Conservation (phyloP, 805 yeast genomes). For the Candida sphagnicola region DNA sequence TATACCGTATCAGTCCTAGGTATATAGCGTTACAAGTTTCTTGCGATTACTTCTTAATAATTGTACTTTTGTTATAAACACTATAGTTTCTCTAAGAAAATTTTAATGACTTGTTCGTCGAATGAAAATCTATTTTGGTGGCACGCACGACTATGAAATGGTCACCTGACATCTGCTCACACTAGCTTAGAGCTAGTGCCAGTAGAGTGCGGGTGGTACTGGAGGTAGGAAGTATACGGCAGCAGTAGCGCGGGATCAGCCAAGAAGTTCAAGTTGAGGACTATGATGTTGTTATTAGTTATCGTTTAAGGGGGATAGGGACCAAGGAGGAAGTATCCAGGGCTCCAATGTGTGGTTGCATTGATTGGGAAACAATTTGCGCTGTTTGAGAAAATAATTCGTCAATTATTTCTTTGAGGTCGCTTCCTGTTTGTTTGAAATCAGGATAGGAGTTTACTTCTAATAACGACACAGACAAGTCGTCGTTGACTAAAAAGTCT, state of each 20-base stretch:
- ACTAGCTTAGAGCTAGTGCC: too few relatives aligned
- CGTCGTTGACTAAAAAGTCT: constrained; percentile 72
- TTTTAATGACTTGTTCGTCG: constrained; percentile 2
- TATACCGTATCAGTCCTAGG: not conserved
- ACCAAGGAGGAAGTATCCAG: constrained; percentile 44
- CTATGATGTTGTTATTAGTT: not conserved
- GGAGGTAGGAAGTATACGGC: too few relatives aligned
- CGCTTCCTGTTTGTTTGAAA: constrained; percentile 90
- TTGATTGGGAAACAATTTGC: constrained; percentile 19
- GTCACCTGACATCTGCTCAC: not conserved
- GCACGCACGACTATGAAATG: not conserved
- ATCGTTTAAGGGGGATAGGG: not conserved
- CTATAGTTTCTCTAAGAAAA: not conserved
- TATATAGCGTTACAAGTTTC: not conserved
- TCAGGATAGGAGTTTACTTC: constrained; percentile 96
- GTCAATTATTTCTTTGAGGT: constrained; percentile 59
- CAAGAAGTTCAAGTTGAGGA: too few relatives aligned
- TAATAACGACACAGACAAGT: constrained; percentile 53
- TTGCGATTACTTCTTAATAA: not conserved
- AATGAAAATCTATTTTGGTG: not conserved
- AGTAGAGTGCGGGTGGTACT: too few relatives aligned
- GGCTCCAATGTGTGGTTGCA: not conserved
- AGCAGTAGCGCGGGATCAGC: too few relatives aligned
- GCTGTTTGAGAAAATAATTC: constrained; percentile 62
- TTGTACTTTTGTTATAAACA: not conserved